Base-by-base conservation (phyloP, 1,284 basidiomycete species). In the Cutaneotrichosporon mucoides region DNA sequence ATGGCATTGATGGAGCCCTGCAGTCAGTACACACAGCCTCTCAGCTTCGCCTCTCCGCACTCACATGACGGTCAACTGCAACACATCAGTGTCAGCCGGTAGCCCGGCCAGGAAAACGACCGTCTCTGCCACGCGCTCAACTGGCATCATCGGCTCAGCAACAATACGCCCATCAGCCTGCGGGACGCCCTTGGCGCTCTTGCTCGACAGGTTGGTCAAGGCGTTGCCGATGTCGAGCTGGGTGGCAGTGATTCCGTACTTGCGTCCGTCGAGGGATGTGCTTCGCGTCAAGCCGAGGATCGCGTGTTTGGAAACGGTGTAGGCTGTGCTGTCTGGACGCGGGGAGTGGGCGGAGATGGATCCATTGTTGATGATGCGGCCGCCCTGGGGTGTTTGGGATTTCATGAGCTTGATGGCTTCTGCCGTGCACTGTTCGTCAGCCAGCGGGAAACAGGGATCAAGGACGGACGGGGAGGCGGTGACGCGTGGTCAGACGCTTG, bases 201-300 rank as follows among this genome's bases (percentile, higher is more conserved):
- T 80, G 9, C 68, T 71, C 3, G 82, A 82, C 80, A 89, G 82
- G 1, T 78, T 76, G 0, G 88, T 89, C 34, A 78, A 78, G 3
- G 88, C 87, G 70, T 89, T 89, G 10, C 88, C 89, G 49, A 92
- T 88, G 69, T 92, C 88, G 49, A 92, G 84, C 71, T 91, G 87
- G 0, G 87, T 88, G 68, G 85, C 86, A 4, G 88, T 83, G 61
- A 92, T 91, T 67, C 84, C 82, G 72, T 84, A 84, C 41, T 82
- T 79, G 7, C 90, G 81, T 0, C 89, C 90, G 68, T 92, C 90
- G 36, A 92, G 83, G 2, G 86, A 82, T 3, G 85, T 87, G 45
- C 82, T 84, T 73, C 87, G 88, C 4, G 89, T 90, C 11, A 92
- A 75, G 0, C 90, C 90, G 1, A 81, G 75, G 54, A 91, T 84